Evolutionary conservation across 2,329 filamentous ascomycete genomes (phyloP), one percentile per base, ranked within the genome.

Genomic region (Xylaria sp.): DNA sequence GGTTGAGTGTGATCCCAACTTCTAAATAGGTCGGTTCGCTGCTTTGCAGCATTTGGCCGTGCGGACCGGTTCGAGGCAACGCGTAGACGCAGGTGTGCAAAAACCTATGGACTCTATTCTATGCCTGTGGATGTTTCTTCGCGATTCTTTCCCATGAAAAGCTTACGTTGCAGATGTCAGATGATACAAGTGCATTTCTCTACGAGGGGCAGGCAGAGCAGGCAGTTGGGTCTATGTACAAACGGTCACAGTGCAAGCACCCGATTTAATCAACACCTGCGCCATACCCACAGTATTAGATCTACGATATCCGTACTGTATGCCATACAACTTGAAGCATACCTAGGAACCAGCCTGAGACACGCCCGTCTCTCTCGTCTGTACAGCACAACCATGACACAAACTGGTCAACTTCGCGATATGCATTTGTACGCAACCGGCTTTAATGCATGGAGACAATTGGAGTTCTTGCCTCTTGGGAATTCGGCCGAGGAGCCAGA

Each of bases 371-470:
- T 8, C 41, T 2, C 34, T 46, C 20, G 2, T 25, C 39, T 10
- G 8, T 9, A 10, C 15, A 39, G 54, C 56, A 44, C 56, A 56
- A 44, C 20, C 44, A 58, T 52, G 9, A 54, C 57, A 54, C 44
- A 18, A 37, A 20, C 28, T 18, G 20, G 15, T 13, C 41, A 41
- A 10, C 3, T 28, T 31, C 18, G 37, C 55, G n/a, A 46, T 12
- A 79, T 88, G 86, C 80, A 85, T 62, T 77, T 90, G 5, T 87
- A 86, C 74, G 86, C 84, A 51, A 73, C 85, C 2, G 88, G 88
- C 50, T 85, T 88, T 78, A 90, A 90, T 74, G 86, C 87, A 63
- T 90, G 86, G 86, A 78, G 79, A 65, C 88, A 90, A 73, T 81
- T 90, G 18, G 72, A 75, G 1, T 85, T 88, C 67, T 52, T 52